Evolutionary conservation across 129 eudicot genomes (phyloP), one percentile per base, ranked within the genome.

Genomic region (Ambrosia trifida): DNA sequence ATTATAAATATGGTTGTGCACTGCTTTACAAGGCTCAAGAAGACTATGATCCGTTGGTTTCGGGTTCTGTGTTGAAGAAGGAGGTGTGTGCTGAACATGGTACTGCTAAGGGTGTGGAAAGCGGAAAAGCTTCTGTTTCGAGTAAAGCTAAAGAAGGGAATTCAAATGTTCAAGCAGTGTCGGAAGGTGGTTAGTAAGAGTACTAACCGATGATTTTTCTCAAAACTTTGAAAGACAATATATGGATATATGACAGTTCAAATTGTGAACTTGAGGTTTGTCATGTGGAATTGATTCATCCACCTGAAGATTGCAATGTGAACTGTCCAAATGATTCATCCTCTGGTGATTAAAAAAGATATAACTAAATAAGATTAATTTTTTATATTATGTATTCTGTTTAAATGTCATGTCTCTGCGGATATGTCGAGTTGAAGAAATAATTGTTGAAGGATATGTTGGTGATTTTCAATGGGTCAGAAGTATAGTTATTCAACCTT

Each of bases 381-480:
- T 31, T 58, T 54, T 62, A 60, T 46, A 41, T 60, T 47, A 35
- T 41, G 75, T 11, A 11, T 40, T 64, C 64, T 65, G 52, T 68
- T 53, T 20, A 60, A 73, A 60, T 36, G 50, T 68, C 65, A 36
- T 67, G 50, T 58, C 51, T 14, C 40, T 72, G 85, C 85, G 88
- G 97, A 82, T 91, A 50, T 91, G 97, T 82, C 85, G 97, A 78
- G 95, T 91, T 76, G 97, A 91, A 83, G 97, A 85, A 60, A 18
- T 91, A 62, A 70, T 68, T 33, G 78, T 91, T 72, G 89, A 85
- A 88, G 97, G 97, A 80, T 91, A 96, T 68, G 96, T 91, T 84
- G 81, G 88, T 69, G 96, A 91, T 82, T 91, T 91, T 53, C 95
- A 91, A 61, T 80, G 86, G 91, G 90, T 91, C 74, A 84, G 96